phyloP scores from a whole-genome alignment of 2,329 filamentous ascomycete genomes.

The Clonostachys byssicola region DNA sequence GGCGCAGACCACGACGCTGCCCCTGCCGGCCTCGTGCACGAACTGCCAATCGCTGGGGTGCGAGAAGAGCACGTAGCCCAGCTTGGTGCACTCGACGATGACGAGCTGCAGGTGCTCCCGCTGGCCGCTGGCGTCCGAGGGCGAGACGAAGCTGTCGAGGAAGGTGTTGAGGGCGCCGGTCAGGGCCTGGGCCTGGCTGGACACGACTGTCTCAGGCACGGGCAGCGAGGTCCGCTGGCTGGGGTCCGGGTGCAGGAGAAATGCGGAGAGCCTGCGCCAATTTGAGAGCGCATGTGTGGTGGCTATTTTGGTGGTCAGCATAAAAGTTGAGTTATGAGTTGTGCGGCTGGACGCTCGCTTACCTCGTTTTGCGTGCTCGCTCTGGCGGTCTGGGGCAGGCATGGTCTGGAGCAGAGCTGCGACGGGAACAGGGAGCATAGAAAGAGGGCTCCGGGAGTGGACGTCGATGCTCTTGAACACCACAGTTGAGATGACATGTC shows the following conservation, averaged over 20 bases:
- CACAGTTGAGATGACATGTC: slow-evolving; percentile 28
- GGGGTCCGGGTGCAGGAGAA: slow-evolving; percentile 31
- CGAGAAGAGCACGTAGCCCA: slow-evolving; percentile 36
- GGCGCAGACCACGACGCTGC: background rate
- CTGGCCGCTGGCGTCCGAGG: slow-evolving; percentile 18
- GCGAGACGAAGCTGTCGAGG: background rate
- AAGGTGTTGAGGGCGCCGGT: background rate
- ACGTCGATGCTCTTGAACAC: slow-evolving; percentile 27
- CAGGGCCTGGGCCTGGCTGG: background rate
- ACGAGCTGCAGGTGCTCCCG: slow-evolving; percentile 29
- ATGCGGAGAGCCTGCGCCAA: slow-evolving; percentile 36
- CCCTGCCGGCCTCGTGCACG: slow-evolving; percentile 8
- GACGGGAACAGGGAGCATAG: slow-evolving; percentile 28
- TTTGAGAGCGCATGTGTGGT: slow-evolving; percentile 22
- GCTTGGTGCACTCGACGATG: slow-evolving; percentile 29
- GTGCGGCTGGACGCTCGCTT: background rate
- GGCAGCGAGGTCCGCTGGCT: slow-evolving; percentile 26
- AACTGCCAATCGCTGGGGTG: slow-evolving; percentile 33
- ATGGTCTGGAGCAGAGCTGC: slow-evolving; percentile 2
- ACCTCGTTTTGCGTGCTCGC: background rate
- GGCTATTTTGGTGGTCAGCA: slow-evolving; percentile 15
- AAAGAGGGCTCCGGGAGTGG: slow-evolving; percentile 15
- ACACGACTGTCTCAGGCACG: background rate
- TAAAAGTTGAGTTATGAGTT: background rate
- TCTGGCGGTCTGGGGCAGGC: background rate